These are phyloP conservation scores for Neonectria coccinea DNA, from an alignment of 2,329 filamentous ascomycete species.

Conservation along the genomic window DNA sequence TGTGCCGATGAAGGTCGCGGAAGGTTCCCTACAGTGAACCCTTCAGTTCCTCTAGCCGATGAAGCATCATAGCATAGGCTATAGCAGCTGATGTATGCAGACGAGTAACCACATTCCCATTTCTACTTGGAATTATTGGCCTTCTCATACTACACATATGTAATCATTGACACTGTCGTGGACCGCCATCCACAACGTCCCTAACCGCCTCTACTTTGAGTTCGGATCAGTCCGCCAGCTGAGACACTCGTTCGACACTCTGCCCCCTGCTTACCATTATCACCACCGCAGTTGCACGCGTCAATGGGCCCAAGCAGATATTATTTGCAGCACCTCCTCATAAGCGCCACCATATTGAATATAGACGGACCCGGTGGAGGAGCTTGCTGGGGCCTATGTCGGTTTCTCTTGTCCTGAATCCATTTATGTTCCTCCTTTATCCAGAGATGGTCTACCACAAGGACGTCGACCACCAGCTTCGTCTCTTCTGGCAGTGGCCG, in stretches of 20 bases:
- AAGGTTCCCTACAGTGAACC: no score
- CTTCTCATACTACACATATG: no score
- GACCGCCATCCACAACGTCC: no score
- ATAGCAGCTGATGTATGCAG: no score
- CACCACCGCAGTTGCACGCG: slow-evolving; percentile 40
- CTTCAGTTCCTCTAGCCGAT: no score
- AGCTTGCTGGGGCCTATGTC: neutral
- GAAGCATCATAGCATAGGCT: no score
- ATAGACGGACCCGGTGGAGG: slow-evolving; percentile 6
- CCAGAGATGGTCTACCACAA: neutral
- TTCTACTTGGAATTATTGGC: no score
- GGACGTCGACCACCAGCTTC: slow-evolving; percentile 6
- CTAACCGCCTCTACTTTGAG: neutral
- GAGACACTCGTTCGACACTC: neutral
- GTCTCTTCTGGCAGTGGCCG: slow-evolving; percentile 1
- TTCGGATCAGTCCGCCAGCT: slow-evolving; percentile 3
- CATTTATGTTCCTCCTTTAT: slow-evolving; percentile 7
- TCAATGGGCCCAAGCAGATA: slow-evolving; percentile 37
- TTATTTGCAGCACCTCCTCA: slow-evolving; percentile 8
- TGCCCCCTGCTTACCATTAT: slow-evolving; percentile 38
- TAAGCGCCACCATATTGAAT: no score
- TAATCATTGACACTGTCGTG: no score
- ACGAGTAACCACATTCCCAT: no score
- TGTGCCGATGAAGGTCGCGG: no score
- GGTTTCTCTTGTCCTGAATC: neutral